A percentile compares a stretch with the other conserved stretches of the same genome.
Conservation (phyloP, 352 stramenopile species). For the Globisporangium camurandrum region DNA sequence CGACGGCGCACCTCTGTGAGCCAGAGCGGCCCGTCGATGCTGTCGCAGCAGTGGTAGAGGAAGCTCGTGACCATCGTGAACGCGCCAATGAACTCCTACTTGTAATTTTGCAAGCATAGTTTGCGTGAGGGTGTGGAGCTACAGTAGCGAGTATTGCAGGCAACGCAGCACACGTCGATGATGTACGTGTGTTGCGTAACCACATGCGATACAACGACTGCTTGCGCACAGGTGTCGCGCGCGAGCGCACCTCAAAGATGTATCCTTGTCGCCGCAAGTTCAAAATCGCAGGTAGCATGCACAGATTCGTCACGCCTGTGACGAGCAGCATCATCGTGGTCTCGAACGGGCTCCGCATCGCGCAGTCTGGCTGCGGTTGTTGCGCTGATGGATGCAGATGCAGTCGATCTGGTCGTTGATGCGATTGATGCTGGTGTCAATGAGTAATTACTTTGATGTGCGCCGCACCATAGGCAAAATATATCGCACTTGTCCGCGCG, state of each 20-base stretch:
- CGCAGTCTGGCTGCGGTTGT: background rate
- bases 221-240: background rate
- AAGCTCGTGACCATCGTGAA: constrained; percentile 80
- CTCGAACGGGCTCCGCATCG: constrained; percentile 61
- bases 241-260: constrained; percentile 56
- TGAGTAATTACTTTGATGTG: background rate
- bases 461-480: too few relatives aligned
- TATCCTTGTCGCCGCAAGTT: constrained; percentile 47
- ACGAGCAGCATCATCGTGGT: constrained; percentile 59
- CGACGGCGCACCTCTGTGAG: constrained; percentile 42
- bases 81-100: constrained; percentile 65
- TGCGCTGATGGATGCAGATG: background rate
- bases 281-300: constrained; percentile 65
- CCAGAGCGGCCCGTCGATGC: constrained; percentile 65
- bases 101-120: too few relatives aligned
- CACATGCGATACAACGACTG: too few relatives aligned
- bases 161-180: background rate
- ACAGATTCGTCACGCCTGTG: constrained; percentile 72
- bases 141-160: background rate
- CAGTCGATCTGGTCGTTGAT: background rate
- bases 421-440: background rate
- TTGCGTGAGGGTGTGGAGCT: background rate
- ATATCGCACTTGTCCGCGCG: too few relatives aligned
- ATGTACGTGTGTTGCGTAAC: too few relatives aligned
- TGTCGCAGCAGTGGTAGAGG: constrained; percentile 75